phyloP scores from a whole-genome alignment of 2,329 filamentous ascomycete genomes.

The Ilyonectria robusta region DNA sequence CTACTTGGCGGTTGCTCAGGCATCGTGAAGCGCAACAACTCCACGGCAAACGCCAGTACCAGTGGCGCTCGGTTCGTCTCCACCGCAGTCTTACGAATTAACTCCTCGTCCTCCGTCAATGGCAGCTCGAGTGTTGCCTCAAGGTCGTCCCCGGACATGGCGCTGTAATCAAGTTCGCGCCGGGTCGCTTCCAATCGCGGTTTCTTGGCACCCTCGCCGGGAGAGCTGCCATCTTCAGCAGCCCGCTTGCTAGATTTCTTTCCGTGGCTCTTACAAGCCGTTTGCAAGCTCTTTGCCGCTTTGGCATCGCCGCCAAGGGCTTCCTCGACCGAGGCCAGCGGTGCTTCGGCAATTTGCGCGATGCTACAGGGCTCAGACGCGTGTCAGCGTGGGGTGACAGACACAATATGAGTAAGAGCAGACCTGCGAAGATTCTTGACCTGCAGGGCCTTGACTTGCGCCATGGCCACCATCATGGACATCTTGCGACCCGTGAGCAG shows the following conservation, averaged over 20 bases:
- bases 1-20: slow-evolving; percentile 89
- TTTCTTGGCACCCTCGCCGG: slow-evolving; percentile 48
- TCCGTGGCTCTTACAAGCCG: slow-evolving; percentile 67
- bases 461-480: slow-evolving; percentile 72
- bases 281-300: slow-evolving; percentile 65
- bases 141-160: slow-evolving; percentile 68
- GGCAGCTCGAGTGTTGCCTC: slow-evolving; percentile 76
- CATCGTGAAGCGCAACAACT: slow-evolving; percentile 84
- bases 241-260: slow-evolving; percentile 57
- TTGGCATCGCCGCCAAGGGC: slow-evolving; percentile 63
- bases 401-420: background rate
- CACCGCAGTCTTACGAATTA: slow-evolving; percentile 70
- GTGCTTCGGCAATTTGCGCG: slow-evolving; percentile 67
- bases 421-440: slow-evolving; percentile 69
- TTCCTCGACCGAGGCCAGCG: slow-evolving; percentile 59
- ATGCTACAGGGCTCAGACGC: slow-evolving; percentile 56
- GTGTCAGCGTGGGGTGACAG: slow-evolving; percentile 5
- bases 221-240: slow-evolving; percentile 35
- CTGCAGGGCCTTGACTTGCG: slow-evolving; percentile 71
- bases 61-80: slow-evolving; percentile 87
- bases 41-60: slow-evolving; percentile 84
- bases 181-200: slow-evolving; percentile 52
- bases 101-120: slow-evolving; percentile 68
- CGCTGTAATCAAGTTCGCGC: slow-evolving; percentile 56
- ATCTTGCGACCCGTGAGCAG: slow-evolving; percentile 72